Base-by-base conservation (phyloP, 2,329 filamentous ascomycete species). In the Sphaerulina vaccinii region DNA sequence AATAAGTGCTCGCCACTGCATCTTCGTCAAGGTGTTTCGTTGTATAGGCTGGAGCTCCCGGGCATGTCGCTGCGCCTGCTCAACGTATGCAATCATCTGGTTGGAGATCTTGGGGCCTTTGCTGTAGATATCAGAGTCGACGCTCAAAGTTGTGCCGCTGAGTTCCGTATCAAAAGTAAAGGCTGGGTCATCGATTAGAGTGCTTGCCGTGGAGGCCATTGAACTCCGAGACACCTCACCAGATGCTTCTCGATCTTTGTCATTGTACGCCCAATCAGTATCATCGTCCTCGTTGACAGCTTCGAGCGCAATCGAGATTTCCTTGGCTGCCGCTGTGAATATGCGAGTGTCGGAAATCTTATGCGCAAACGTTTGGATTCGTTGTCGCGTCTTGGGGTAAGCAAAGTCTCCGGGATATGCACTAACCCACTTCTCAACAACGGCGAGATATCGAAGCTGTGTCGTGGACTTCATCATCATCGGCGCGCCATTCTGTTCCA, bases 341-440 rank as follows among this genome's bases (percentile, higher is more conserved):
- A 95, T 87, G 8, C 88, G 85, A 57, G 88, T 87, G 4, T 80
- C 81, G 18, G 88, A 81, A n/a, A 97, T 74, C 35, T 85, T 80
- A 15, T 76, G 73, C 29, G 95, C 85, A 63, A 99, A 93, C 19
- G 84, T 83, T 43, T 86, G 82, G 33, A 96, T 75, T 24, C 81
- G 83, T 58, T 80, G 82, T 59, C 85, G 83, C 1, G 90, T 95
- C 18, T 79, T 79, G 1, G 86, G 80, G 56, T 87, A 84, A 1
- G 90, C 90, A 75, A 97, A 96, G 70, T 99, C 93, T 13, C 90
- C 92, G 0, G 93, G 91, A 69, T 97, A 97, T 37, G 85, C 77
- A 13, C 86, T 84, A 1, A 95, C 86, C 93, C 93, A 99, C 68
- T 88, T 88, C 4, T 90, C 88, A 52, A 97, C 75, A 5, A 93